These are phyloP conservation scores for Fusarium newnesense DNA, from an alignment of 2,329 filamentous ascomycete genomes.

Conservation along the genomic window DNA sequence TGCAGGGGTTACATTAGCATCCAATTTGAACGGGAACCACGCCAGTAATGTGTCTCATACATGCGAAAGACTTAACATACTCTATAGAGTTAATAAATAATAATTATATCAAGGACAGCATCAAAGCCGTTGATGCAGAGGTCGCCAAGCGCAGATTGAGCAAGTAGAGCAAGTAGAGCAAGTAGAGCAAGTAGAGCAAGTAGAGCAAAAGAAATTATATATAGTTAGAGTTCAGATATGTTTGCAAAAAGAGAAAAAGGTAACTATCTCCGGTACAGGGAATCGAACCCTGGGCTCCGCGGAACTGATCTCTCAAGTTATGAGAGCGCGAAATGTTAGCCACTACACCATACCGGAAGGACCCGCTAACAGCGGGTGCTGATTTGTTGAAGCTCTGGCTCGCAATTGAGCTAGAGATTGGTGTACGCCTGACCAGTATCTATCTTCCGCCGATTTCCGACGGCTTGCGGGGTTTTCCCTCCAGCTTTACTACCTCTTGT, in stretches of 20 bases:
- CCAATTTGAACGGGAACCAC: not conserved
- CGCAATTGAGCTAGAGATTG: rapidly evolving
- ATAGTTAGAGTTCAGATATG: too few relatives aligned
- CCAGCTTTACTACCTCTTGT: not conserved
- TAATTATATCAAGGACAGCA: not conserved
- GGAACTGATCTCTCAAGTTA: constrained; percentile 40
- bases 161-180: too few relatives aligned
- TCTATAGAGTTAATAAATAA: not conserved
- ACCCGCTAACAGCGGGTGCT: not conserved
- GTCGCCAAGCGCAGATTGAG: not conserved
- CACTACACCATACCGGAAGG: constrained; percentile 48
- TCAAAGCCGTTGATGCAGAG: not conserved
- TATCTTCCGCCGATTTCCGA: constrained; percentile 3
- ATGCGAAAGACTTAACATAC: not conserved
- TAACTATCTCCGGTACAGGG: constrained; percentile 39
- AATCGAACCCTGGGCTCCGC: constrained; percentile 45
- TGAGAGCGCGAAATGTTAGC: constrained; percentile 50
- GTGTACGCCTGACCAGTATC: rapidly evolving
- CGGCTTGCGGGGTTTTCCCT: constrained; percentile 19
- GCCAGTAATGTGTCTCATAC: not conserved
- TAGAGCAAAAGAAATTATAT: too few relatives aligned
- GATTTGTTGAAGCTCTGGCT: rapidly evolving
- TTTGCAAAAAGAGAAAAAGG: not conserved
- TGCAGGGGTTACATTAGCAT: not conserved
- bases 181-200: too few relatives aligned